Evolutionary conservation across 768 basidiomycete species (phyloP).

Genomic region (Pseudohyphozyma bogoriensis): DNA sequence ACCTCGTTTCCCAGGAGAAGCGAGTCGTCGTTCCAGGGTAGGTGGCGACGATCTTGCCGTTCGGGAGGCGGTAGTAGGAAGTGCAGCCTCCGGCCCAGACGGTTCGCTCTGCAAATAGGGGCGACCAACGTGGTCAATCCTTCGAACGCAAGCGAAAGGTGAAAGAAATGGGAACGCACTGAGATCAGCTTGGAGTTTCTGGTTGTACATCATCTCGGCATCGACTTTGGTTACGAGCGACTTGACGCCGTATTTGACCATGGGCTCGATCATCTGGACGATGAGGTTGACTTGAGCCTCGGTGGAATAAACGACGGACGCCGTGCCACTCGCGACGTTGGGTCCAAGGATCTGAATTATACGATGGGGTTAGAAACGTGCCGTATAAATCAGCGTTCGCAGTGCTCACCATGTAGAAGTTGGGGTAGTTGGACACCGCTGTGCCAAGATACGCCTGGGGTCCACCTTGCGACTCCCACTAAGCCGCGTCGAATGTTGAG

Average conservation of each 20-base stretch:
- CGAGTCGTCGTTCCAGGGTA: background rate
- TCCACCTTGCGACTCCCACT: constrained; percentile 13
- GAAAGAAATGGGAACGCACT: background rate
- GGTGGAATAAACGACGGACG: constrained; percentile 7
- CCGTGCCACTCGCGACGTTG: constrained; percentile 14
- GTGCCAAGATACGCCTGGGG: constrained; percentile 22
- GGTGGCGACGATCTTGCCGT: constrained; percentile 14
- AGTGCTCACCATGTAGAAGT: constrained; percentile 9
- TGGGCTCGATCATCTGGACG: constrained; percentile 8
- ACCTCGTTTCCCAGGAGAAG: background rate
- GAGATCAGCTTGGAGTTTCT: constrained; percentile 4
- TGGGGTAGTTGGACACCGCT: constrained; percentile 10
- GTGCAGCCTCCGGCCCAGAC: constrained; percentile 18
- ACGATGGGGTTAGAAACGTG: too few relatives aligned
- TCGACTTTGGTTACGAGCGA: constrained; percentile 4
- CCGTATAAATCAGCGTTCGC: too few relatives aligned
- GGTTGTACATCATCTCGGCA: constrained; percentile 14
- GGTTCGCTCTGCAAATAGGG: background rate
- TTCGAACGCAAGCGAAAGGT: background rate
- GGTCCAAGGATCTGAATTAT: constrained; percentile 16
- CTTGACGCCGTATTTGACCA: constrained; percentile 6
- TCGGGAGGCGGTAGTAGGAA: constrained; percentile 9
- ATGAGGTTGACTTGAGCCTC: constrained; percentile 15
- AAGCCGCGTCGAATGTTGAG: background rate
- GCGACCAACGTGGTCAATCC: too few relatives aligned